Evolutionary conservation across 306 rosid genomes (phyloP).

Genomic region (Rosa persica): DNA sequence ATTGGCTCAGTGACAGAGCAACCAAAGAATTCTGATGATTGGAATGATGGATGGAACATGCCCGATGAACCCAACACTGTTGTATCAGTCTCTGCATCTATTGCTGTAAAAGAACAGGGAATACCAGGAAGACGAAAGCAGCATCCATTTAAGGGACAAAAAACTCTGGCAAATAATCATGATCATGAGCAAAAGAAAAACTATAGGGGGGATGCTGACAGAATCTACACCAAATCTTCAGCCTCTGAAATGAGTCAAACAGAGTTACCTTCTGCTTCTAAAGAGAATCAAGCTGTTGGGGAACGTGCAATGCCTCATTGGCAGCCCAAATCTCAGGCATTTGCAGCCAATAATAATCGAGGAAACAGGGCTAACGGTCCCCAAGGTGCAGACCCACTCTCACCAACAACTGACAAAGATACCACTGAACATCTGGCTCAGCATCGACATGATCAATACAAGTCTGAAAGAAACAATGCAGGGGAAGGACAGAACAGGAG

Average conservation of each 20-base stretch:
- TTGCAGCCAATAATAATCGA: slow-evolving; percentile 42
- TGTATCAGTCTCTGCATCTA: slow-evolving; percentile 39
- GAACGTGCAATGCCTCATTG: slow-evolving; percentile 66
- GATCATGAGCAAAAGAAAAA: slow-evolving; percentile 53
- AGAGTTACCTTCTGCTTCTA: slow-evolving; percentile 42
- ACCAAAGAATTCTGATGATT: slow-evolving; percentile 41
- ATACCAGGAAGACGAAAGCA: slow-evolving; percentile 51
- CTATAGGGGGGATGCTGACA: slow-evolving; percentile 38
- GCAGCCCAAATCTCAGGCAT: slow-evolving; percentile 75
- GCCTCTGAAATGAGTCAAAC: slow-evolving; percentile 45
- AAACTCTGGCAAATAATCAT: slow-evolving; percentile 43
- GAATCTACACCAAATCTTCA: slow-evolving; percentile 36
- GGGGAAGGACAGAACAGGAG: slow-evolving; percentile 50
- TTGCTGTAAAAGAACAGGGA: slow-evolving; percentile 52
- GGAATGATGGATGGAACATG: slow-evolving; percentile 53
- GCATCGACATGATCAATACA: slow-evolving; percentile 39
- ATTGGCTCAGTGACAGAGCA: slow-evolving; percentile 44
- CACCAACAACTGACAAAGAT: slow-evolving; percentile 30
- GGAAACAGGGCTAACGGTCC: slow-evolving; percentile 37
- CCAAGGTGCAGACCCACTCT: slow-evolving; percentile 36
- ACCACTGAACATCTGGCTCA: slow-evolving; percentile 29
- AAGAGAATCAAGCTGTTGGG: slow-evolving; percentile 60
- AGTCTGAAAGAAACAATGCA: slow-evolving; percentile 38
- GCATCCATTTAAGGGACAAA: slow-evolving; percentile 60
- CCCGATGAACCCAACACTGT: slow-evolving; percentile 35